These are phyloP conservation scores for Phytophthora sojae DNA, from an alignment of 352 stramenopile species.

Conservation along the genomic window DNA sequence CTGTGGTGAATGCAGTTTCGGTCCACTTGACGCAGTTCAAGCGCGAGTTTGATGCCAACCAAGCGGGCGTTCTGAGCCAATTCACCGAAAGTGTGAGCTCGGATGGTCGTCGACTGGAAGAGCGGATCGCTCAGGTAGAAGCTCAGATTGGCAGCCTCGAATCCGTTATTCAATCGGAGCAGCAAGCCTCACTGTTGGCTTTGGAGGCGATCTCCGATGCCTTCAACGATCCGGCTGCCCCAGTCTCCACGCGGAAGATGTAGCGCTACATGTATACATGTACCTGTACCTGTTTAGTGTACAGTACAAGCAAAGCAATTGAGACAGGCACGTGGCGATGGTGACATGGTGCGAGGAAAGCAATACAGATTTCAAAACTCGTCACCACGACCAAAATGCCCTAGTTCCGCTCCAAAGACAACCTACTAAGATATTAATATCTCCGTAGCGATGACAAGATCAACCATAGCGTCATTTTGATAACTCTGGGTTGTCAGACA, in stretches of 20 bases:
- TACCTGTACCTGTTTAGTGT: no score
- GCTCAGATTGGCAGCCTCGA: constrained; percentile 60
- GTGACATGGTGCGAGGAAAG: no score
- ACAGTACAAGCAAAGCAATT: no score
- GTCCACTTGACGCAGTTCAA: constrained; percentile 70
- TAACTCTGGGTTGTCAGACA: no score
- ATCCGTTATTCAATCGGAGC: constrained; percentile 68
- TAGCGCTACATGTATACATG: not conserved
- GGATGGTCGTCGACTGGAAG: constrained; percentile 57
- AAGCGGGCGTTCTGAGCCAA: constrained; percentile 48
- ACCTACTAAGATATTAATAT: no score
- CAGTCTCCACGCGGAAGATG: constrained; percentile 6
- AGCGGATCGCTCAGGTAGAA: constrained; percentile 64
- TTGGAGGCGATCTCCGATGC: constrained; percentile 78
- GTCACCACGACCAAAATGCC: no score
- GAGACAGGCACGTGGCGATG: no score
- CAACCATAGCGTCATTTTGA: no score
- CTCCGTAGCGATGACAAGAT: no score
- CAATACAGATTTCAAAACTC: no score
- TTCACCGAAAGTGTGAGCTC: constrained; percentile 66
- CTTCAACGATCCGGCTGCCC: constrained; percentile 39
- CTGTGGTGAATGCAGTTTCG: constrained; percentile 66
- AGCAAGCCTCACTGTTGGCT: constrained; percentile 72
- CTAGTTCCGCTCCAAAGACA: no score
- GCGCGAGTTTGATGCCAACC: constrained; percentile 62